Conservation (phyloP, 257 asterid species). For the Primulina huaijiensis region DNA sequence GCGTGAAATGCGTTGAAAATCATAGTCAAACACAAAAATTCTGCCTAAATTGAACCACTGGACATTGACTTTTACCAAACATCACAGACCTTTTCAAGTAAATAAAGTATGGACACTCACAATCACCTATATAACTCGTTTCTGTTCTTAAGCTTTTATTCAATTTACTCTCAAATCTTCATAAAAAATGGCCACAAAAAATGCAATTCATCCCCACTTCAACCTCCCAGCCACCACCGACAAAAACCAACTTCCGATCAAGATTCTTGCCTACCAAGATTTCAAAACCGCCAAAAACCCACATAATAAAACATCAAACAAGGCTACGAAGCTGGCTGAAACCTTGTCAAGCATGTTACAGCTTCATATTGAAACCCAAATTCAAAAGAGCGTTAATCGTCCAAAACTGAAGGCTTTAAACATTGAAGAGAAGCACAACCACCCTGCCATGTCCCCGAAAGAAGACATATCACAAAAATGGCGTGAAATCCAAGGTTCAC, state of each 20-base stretch:
- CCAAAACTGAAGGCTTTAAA: slow-evolving; percentile 13
- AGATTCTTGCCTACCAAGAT: slow-evolving; percentile 25
- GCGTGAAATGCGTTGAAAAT: slow-evolving; percentile 22
- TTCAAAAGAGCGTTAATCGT: slow-evolving; percentile 29
- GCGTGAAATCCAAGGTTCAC: slow-evolving; percentile 57
- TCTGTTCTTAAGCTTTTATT: neutral
- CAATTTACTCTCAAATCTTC: neutral
- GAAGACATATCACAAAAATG: slow-evolving; percentile 50
- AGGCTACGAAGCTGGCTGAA: slow-evolving; percentile 43
- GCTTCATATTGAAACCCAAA: slow-evolving; percentile 46
- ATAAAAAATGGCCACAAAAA: slow-evolving; percentile 35
- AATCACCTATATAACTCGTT: neutral
- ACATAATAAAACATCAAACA: slow-evolving; percentile 31
- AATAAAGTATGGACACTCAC: neutral
- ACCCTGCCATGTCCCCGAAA: slow-evolving; percentile 52
- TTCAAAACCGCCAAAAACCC: slow-evolving; percentile 20
- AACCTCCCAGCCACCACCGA: slow-evolving; percentile 20
- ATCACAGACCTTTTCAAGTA: neutral
- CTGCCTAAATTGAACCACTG: neutral
- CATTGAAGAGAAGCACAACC: slow-evolving; percentile 41
- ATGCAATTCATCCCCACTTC: slow-evolving; percentile 23
- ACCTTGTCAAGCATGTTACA: slow-evolving; percentile 44
- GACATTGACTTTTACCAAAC: slow-evolving; percentile 3
- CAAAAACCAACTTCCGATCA: slow-evolving; percentile 2
- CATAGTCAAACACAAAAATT: slow-evolving; percentile 24